Percentiles rank a stretch among this genome's conserved stretches.
Conservation (phyloP, 1,284 basidiomycete species). For the Ustilago trichophora region DNA sequence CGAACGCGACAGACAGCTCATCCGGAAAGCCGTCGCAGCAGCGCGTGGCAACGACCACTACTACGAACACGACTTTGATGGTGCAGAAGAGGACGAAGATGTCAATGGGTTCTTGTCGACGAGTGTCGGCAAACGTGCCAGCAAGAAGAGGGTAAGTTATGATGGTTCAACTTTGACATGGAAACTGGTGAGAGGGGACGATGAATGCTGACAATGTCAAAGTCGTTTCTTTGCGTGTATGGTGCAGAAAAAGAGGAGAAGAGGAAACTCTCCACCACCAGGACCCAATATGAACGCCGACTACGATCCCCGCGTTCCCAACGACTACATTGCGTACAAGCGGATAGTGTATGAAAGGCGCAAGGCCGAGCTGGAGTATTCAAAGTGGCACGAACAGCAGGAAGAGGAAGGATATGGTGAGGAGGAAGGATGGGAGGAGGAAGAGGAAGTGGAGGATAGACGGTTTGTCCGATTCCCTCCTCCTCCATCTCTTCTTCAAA, state of each 20-base stretch:
- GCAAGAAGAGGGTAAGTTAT: constrained; percentile 47
- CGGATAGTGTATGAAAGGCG: constrained; percentile 47
- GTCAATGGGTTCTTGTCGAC: constrained; percentile 52
- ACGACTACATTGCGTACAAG: constrained; percentile 58
- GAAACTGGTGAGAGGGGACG: too few species aligned
- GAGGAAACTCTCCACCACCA: constrained; percentile 30
- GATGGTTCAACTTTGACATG: too few species aligned
- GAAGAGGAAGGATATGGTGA: constrained; percentile 26
- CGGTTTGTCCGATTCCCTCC: not conserved
- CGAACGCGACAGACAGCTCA: constrained; percentile 28
- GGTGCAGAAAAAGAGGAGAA: constrained; percentile 34
- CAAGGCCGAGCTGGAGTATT: constrained; percentile 15
- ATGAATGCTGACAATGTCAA: not conserved
- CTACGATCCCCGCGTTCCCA: constrained; percentile 60
- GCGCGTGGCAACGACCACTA: too few species aligned
- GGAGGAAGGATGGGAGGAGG: constrained; percentile 14
- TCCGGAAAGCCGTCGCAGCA: constrained; percentile 8
- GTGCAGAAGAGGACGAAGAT: constrained; percentile 50
- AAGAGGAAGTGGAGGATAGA: constrained; percentile 14
- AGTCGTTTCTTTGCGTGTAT: constrained; percentile 11
- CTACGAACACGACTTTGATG: constrained; percentile 7
- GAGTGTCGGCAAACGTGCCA: constrained; percentile 30
- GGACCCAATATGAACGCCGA: constrained; percentile 53
- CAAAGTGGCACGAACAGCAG: constrained; percentile 21
- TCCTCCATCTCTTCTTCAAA: not conserved